Base-by-base conservation (phyloP, 345 rosid species). In the Eucalyptus tenuipes region DNA sequence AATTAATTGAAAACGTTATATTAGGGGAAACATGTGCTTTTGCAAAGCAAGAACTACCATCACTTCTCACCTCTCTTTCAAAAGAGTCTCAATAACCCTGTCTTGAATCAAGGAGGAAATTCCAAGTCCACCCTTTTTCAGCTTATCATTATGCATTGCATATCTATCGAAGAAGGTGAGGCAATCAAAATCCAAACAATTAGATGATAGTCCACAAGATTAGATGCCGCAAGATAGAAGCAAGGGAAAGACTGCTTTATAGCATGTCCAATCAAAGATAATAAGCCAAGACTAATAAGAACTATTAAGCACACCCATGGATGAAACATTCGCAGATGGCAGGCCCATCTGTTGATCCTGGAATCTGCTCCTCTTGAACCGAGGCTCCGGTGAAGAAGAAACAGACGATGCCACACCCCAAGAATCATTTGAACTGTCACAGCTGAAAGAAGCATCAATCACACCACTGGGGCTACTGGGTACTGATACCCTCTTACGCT, bases 301-400 rank as follows among this genome's bases (percentile, higher is more conserved):
- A 90, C 96, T 96, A 91, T 94, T 92, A 92, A 94, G 94, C 89
- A 91, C 95, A 91, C 95, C 94, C 89, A 93, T 93, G 91, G 93
- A 94, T 94, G 94, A 93, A 90, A 91, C 92, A 87, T 94, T 94
- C 79, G 91, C 85, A 33, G 94, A 91, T 85, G 97, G 94, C 84
- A 75, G 84, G 84, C 84, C 47, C 84, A 75, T 75, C 84, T 75
- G 84, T 11, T 95, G 98, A 88, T 93, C 95, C 75, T 92, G 94
- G 47, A 92, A 87, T 87, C 95, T 96, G 89, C 94, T 95, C 91
- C 97, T 94, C 90, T 97, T 96, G 90, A 92, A 88, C 57, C 50
- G 88, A 71, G 94, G 94, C 85, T 90, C 92, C 8, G 91, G 89
- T 27, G 95, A 88, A 11, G 95, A 90, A 17, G 97, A 93, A 87